phyloP scores from a whole-genome alignment of 768 basidiomycete genomes.

The Galerina marginata region DNA sequence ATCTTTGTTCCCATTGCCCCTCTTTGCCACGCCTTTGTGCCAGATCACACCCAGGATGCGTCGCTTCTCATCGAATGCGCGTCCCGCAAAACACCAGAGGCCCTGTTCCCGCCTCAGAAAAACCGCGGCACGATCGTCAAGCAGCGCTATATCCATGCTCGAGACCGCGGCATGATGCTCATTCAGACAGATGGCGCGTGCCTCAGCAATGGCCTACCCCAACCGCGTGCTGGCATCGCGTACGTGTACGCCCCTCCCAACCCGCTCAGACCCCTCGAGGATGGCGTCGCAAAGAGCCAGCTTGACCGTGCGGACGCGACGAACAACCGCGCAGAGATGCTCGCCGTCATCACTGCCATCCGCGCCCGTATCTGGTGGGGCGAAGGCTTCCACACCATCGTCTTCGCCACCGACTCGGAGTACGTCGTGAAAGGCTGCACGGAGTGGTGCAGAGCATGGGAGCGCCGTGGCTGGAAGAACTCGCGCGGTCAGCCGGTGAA shows the following conservation, averaged over 20 bases:
- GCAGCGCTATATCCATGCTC: background rate
- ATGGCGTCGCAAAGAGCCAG: background rate
- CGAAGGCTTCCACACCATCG: background rate
- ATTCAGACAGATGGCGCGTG: background rate
- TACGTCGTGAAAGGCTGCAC: background rate
- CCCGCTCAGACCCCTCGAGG: background rate
- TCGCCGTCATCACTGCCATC: background rate
- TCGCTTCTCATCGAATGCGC: background rate
- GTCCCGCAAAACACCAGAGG: background rate
- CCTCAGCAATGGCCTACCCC: background rate
- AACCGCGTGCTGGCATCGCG: background rate
- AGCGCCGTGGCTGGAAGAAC: conserved; percentile 12
- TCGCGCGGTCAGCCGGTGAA: background rate
- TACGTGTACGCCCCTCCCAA: background rate
- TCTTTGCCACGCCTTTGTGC: background rate
- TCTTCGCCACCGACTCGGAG: background rate
- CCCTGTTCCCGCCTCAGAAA: background rate
- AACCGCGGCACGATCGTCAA: background rate
- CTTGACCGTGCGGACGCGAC: background rate
- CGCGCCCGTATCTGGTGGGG: background rate
- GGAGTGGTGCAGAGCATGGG: conserved; percentile 5
- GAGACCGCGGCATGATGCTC: background rate
- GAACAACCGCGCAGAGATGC: background rate
- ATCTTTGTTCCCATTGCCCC: background rate
- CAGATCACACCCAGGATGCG: background rate